Percentiles rank a stretch among this genome's conserved stretches.
Conservation (phyloP, 768 basidiomycete genomes). For the Suillus bovinus region DNA sequence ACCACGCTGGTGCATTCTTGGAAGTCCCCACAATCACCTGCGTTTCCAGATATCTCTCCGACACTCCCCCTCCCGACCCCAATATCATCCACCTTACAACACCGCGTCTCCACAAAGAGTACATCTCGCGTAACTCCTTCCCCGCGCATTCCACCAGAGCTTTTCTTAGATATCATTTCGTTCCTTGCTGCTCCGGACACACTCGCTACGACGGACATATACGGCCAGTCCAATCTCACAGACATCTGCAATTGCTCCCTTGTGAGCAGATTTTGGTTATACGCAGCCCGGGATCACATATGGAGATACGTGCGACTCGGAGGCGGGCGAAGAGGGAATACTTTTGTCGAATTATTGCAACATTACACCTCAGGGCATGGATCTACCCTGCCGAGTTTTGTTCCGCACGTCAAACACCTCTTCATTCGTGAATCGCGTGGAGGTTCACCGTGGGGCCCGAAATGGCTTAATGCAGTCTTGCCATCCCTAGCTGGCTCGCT, state of each 20-base stretch:
- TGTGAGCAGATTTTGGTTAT: conserved; percentile 33
- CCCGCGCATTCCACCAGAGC: conserved; percentile 29
- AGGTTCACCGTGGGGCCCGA: conserved; percentile 31
- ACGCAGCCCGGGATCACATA: conserved; percentile 23
- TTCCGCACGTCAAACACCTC: conserved; percentile 47
- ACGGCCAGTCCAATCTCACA: conserved; percentile 19
- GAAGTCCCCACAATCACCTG: conserved; percentile 4
- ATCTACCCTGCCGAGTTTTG: conserved; percentile 51
- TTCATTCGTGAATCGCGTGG: conserved; percentile 33
- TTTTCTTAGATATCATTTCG: conserved; percentile 32
- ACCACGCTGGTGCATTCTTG: neutral
- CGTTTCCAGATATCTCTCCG: neutral
- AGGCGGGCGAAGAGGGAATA: conserved; percentile 20
- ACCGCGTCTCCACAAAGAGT: neutral
- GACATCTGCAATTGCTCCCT: conserved; percentile 28
- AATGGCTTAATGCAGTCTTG: conserved; percentile 32
- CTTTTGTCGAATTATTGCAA: conserved; percentile 19
- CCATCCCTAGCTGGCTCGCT: conserved; percentile 25
- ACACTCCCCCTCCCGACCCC: neutral
- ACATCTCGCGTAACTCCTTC: neutral
- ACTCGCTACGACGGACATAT: conserved; percentile 13
- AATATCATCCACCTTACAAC: neutral
- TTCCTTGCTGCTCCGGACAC: conserved; percentile 20
- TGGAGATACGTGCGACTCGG: conserved; percentile 26
- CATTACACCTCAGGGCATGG: conserved; percentile 17